Conservation (phyloP, 352 stramenopile species). For the Pythium brachiatum region DNA sequence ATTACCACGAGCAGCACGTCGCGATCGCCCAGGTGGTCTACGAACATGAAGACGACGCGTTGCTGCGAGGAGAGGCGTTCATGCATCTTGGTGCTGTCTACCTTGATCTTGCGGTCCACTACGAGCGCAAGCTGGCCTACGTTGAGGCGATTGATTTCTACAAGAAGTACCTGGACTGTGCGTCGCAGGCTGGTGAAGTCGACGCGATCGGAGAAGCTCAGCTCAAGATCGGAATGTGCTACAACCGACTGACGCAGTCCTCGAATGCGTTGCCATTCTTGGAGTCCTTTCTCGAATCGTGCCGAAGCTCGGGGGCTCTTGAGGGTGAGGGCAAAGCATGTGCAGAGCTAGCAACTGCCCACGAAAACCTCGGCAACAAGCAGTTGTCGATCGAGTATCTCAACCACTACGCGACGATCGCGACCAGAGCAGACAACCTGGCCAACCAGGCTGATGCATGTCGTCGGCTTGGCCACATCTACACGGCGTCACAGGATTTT, state of each 20-base stretch:
- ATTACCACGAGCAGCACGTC: constrained; percentile 83
- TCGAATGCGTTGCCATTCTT: constrained; percentile 81
- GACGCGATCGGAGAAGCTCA: constrained; percentile 62
- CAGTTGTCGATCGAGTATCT: constrained; percentile 86
- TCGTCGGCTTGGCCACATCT: constrained; percentile 82
- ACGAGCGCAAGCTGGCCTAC: constrained; percentile 40
- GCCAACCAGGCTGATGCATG: constrained; percentile 87
- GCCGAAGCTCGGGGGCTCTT: constrained; percentile 48
- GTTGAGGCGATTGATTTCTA: constrained; percentile 64
- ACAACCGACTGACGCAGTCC: constrained; percentile 59
- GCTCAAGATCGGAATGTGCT: constrained; percentile 74
- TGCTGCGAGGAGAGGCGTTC: constrained; percentile 48
- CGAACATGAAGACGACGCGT: constrained; percentile 62
- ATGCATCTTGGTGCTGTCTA: constrained; percentile 81
- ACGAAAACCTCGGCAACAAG: constrained; percentile 79
- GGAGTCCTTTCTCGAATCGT: constrained; percentile 70
- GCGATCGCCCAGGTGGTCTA: constrained; percentile 68
- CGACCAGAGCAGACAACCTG: constrained; percentile 77
- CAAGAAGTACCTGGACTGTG: constrained; percentile 72
- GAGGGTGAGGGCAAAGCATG: constrained; percentile 85
- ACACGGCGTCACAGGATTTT: constrained; percentile 79
- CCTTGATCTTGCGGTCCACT: constrained; percentile 44
- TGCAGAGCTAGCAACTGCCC: constrained; percentile 84
- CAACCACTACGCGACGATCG: constrained; percentile 81
- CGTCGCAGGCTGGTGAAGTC: constrained; percentile 55